Conservation (phyloP, 805 yeast species). For the Cyberlindnera nakhonratchasimensis region DNA sequence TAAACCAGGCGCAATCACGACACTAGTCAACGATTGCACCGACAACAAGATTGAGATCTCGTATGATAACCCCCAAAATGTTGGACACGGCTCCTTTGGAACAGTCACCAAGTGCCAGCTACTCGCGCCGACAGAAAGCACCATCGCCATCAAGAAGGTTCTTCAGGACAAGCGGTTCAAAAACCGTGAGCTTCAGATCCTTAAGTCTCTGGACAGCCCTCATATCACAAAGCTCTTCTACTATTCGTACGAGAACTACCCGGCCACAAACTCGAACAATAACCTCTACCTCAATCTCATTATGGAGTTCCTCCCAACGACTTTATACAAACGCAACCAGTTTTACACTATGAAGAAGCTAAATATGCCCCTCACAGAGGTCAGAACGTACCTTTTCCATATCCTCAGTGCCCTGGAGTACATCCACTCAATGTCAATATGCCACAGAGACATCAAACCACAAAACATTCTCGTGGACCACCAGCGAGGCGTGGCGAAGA, state of each 20-base stretch:
- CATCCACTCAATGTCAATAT: conserved; percentile 72
- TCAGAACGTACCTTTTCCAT: conserved; percentile 80
- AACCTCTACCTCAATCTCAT: conserved; percentile 87
- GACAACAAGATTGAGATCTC: conserved; percentile 44
- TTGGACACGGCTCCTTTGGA: conserved; percentile 99
- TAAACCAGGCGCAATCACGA: conserved; percentile 3
- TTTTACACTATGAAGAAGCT: conserved; percentile 72
- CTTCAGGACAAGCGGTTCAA: conserved; percentile 92
- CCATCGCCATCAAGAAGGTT: conserved; percentile 94
- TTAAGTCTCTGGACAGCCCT: conserved; percentile 83
- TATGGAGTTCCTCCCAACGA: conserved; percentile 93
- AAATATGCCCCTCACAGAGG: conserved; percentile 85
- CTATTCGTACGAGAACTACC: conserved; percentile 77
- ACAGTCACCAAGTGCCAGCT: conserved; percentile 90
- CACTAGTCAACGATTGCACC: conserved; percentile 12
- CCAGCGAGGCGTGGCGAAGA: conserved; percentile 73
- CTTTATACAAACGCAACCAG: conserved; percentile 85
- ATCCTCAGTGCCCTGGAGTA: conserved; percentile 73
- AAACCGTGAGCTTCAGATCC: conserved; percentile 91
- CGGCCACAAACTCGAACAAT: conserved; percentile 30
- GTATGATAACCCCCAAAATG: conserved; percentile 82
- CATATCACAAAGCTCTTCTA: conserved; percentile 86
- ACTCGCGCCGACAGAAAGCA: conserved; percentile 59
- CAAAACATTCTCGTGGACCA: conserved; percentile 89
- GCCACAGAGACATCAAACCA: conserved; percentile 93